Percentiles rank a stretch among this genome's conserved stretches.
These are phyloP conservation scores for Colletotrichum gloeosporioides DNA, from an alignment of 2,329 filamentous ascomycete species.

Conservation along the genomic window DNA sequence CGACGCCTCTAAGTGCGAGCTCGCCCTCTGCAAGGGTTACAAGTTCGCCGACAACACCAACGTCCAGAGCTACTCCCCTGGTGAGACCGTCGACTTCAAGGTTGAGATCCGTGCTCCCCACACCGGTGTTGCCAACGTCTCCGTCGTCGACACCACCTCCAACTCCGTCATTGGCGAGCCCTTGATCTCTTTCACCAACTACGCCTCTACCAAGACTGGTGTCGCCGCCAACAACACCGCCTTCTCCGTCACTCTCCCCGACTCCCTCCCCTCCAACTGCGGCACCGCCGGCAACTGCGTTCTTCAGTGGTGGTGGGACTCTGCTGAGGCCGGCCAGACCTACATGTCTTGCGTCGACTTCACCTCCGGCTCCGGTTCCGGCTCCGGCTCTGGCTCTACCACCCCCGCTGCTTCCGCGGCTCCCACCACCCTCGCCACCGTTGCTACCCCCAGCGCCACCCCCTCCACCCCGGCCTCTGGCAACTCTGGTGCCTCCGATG, in stretches of 20 bases:
- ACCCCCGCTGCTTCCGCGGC: background rate
- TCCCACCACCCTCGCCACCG: constrained; percentile 13
- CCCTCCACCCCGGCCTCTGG: background rate
- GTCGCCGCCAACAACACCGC: constrained; percentile 31
- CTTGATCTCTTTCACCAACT: constrained; percentile 49
- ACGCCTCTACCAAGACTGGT: constrained; percentile 29
- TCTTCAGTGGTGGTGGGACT: constrained; percentile 70
- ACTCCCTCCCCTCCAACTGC: constrained; percentile 50
- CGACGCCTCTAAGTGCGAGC: constrained; percentile 33
- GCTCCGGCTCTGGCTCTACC: constrained; percentile 5
- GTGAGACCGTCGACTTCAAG: constrained; percentile 40
- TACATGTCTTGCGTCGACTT: constrained; percentile 71
- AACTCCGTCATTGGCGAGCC: constrained; percentile 54
- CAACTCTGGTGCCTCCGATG: background rate
- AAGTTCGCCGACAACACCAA: constrained; percentile 36
- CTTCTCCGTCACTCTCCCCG: constrained; percentile 62
- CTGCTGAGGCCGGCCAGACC: constrained; percentile 61
- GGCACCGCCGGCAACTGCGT: constrained; percentile 52
- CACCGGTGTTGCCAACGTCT: constrained; percentile 48
- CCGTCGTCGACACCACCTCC: constrained; percentile 49
- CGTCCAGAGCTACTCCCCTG: constrained; percentile 31
- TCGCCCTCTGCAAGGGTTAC: constrained; percentile 40
- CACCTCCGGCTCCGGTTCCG: constrained; percentile 18
- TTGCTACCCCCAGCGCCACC: constrained; percentile 1
- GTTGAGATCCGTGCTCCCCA: constrained; percentile 44